phyloP scores from a whole-genome alignment of 352 stramenopile species.

The Pilasporangium apinafurcum region DNA sequence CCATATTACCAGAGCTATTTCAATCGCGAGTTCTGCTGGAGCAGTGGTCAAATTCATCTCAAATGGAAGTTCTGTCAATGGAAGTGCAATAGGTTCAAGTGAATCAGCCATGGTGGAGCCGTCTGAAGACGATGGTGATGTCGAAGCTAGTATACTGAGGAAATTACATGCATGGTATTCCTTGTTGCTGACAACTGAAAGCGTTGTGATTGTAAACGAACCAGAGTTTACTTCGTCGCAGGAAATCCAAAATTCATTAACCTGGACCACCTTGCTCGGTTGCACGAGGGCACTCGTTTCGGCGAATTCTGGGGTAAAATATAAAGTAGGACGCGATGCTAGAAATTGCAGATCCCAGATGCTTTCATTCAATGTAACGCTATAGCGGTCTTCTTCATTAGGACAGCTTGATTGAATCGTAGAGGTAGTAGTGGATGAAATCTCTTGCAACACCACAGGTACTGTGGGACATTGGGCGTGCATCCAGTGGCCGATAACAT shows the following conservation, averaged over 20 bases:
- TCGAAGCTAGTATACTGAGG: constrained; percentile 21
- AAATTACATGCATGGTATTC: constrained; percentile 49
- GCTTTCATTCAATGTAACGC: constrained; percentile 16
- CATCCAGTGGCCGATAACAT: constrained; percentile 65
- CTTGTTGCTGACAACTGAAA: constrained; percentile 21
- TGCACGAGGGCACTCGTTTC: constrained; percentile 33
- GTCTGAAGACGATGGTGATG: constrained; percentile 1
- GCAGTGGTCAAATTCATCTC: constrained; percentile 39
- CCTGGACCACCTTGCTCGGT: constrained; percentile 25
- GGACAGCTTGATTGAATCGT: constrained; percentile 20
- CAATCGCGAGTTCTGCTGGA: constrained; percentile 24
- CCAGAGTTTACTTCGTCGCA: constrained; percentile 16
- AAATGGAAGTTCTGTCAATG: constrained; percentile 25
- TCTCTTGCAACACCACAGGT: constrained; percentile 8
- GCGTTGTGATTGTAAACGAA: constrained; percentile 18
- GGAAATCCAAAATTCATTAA: constrained; percentile 27
- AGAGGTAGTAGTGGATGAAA: constrained; percentile 8
- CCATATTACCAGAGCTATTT: constrained; percentile 29
- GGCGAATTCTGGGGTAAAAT: constrained; percentile 39
- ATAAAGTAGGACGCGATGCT: constrained; percentile 36
- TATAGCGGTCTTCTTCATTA: constrained; percentile 11
- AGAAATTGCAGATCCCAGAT: constrained; percentile 27
- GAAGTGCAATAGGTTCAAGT: background rate
- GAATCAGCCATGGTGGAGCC: no score
- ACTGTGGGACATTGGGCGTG: constrained; percentile 41